Base-by-base conservation (phyloP, 1,284 basidiomycete genomes). In the Cryptococcus sp. region DNA sequence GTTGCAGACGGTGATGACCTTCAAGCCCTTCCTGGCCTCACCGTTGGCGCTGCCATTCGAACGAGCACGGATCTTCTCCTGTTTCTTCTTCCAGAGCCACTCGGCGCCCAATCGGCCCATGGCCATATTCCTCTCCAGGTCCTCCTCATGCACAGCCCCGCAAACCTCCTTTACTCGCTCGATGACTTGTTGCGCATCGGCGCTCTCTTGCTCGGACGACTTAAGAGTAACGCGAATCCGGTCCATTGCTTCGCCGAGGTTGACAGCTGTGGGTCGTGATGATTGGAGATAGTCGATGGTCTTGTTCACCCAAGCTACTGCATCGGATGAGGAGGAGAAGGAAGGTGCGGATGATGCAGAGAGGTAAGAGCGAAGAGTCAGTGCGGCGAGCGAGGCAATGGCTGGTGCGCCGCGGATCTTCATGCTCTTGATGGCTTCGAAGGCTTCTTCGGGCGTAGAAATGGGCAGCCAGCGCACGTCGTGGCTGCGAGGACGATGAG, bases 1-100 rank as follows among this genome's bases (percentile, higher is more conserved):
- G 78, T 96, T 96, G 81, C 93, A 96, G n/a, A 95, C 91, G 4
- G 92, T 95, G 75, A 95, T 81, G 25, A 94, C 84, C 72, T 90
- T 91, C 57, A 94, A 76, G 54, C 60, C 80, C 79, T 53, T 82
- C 82, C 72, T 78, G 53, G 78, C 71, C 63, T 82, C 81, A 15
- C 55, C 56, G 1, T 46, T 59, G 4, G 58, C 60, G 11, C 25
- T 11, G 5, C 47, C 20, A 23, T 48, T 22, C 3, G 22, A n/a
- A 10, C 31, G 31, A 4, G 31, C 31, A 35, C 31, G 4, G 17
- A 23, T n/a, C 5, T 17, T 31, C 19, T 35, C 41, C n/a, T 54
- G 44, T 44, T 85, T 82, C 58, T 82, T 81, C 44, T 85, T 78
- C 46, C 87, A 76, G 31, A 95, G 81, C 93, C 93, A 95, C 48